Evolutionary conservation across 2,329 filamentous ascomycete species (phyloP).

Genomic region (Didymella sp.): DNA sequence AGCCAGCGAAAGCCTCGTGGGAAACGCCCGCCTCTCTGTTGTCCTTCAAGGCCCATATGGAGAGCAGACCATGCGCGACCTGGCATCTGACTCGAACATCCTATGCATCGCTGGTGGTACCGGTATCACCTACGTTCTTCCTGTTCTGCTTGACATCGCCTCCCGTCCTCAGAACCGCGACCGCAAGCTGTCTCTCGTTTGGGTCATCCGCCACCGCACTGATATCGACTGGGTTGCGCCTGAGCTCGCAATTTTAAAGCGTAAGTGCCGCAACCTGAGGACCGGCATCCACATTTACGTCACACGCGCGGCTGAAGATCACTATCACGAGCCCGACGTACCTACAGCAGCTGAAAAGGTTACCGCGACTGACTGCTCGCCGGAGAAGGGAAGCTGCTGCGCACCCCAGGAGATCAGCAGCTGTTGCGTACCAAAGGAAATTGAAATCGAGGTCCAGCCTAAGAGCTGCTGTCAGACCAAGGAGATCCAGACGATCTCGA

Average conservation of each 20-base stretch:
- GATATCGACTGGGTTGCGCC: constrained; percentile 48
- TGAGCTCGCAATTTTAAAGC: constrained; percentile 44
- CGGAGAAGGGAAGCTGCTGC: constrained; percentile 4
- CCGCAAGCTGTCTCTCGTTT: constrained; percentile 44
- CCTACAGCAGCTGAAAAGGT: constrained; percentile 31
- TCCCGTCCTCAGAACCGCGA: constrained; percentile 32
- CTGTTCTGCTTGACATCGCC: constrained; percentile 42
- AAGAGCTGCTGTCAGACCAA: constrained; percentile 24
- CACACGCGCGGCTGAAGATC: constrained; percentile 38
- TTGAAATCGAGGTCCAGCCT: constrained; percentile 4
- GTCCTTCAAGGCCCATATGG: constrained; percentile 48
- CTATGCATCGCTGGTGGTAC: constrained; percentile 49
- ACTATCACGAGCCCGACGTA: constrained; percentile 20
- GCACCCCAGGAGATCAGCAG: not conserved
- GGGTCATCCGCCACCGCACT: constrained; percentile 43
- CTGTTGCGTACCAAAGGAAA: constrained; percentile 7
- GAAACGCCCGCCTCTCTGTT: constrained; percentile 39
- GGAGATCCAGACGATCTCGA: constrained; percentile 31
- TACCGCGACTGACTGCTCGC: constrained; percentile 21
- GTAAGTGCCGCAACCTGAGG: constrained; percentile 34
- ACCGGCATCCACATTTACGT: constrained; percentile 44
- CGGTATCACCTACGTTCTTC: constrained; percentile 49
- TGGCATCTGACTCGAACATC: constrained; percentile 38
- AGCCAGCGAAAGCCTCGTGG: constrained; percentile 31
- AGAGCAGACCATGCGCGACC: constrained; percentile 34